Evolutionary conservation across 1,284 basidiomycete genomes (phyloP), one percentile per base, ranked within the genome.

Genomic region (Phylloporus gajari): DNA sequence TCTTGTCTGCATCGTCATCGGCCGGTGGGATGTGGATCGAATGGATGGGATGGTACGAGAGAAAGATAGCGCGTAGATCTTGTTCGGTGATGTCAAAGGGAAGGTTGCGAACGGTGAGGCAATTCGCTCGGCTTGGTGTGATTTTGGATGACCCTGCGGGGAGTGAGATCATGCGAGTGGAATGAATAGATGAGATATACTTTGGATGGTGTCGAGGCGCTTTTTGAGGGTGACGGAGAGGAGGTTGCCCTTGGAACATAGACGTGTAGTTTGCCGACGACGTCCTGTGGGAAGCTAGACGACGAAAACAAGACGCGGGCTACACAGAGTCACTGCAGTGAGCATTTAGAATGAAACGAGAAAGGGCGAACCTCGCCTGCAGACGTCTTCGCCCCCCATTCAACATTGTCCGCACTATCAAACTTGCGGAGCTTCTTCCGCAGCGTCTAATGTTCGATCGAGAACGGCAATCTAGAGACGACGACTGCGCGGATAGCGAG

Each of bases 161-260:
- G 79, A 62, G 77, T 78, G 79, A 83, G 77, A 67, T 65, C 40
- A 67, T 44, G 38, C 15, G 25, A 17, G 15, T 19, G 2, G 40
- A 23, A 53, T 27, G 38, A 63, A 59, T 13, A 40, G 42, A 23
- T 35, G 23, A 60, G 64, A 56, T 21, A 75, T 68, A 69, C 81
- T 71, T 76, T 83, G 86, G 46, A 79, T 78, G 35, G 82, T 90
- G 66, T 97, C 93, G 8, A 95, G 84, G 3, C 95, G 91, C 81
- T 97, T 97, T 87, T 98, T 98, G 74, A 98, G 88, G 11, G 94
- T 92, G n/a, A 93, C 95, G 11, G 94, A 96, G 38, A 99, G 90
- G 23, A 97, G 86, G 5, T 89, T 87, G 59, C 96, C 96, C 83
- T 98, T 98, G 89, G 98, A 58, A 97, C 92, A 81, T 98, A 96